Evolutionary conservation across 1,284 basidiomycete species (phyloP), one percentile per base, ranked within the genome.

Genomic region (Cutaneotrichosporon cutaneum): DNA sequence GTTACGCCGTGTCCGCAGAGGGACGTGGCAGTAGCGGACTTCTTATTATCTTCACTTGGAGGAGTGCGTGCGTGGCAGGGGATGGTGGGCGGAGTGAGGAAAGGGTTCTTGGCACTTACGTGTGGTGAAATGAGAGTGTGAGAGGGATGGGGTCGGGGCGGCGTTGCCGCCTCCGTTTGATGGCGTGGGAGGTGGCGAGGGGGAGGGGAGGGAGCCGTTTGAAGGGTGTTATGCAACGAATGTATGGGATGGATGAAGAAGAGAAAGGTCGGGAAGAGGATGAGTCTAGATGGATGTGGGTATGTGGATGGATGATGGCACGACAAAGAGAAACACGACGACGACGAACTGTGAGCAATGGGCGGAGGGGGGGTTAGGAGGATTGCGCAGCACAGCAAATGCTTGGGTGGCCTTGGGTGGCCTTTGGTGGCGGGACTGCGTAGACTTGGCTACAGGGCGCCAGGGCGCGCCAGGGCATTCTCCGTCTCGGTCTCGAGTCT

Each of bases 1-100:
- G 52, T 63, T 72, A 53, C 53, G 60, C 47, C 53, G 36, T 55
- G 58, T 60, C 51, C 22, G 62, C n/a, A 27, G 21, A 18, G n/a
- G 39, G 39, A 42, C 24, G 18, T 44, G 51, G 59, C 66, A 45
- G 65, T 74, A 66, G 70, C 72, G 32, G 69, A 73, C 73, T 75
- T 73, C 71, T 58, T 26, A 52, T 26, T 71, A 62, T 73, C 72
- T 66, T 73, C 73, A 73, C 63, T 26, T 64, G 58, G 59, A 56
- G n/a, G 22, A 16, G 16, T 47, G 45, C n/a, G 11, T 22, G n/a
- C 13, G 22, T 47, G 45, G 24, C 21, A 26, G 45, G 22, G 2
- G n/a, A n/a, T n/a, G 7, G 45, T 26, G 45, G 22, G 45, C 24
- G 44, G 33, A 4, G 51, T 27, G 47, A 26, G 21, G 47, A 3